Evolutionary conservation across 2,329 filamentous ascomycete genomes (phyloP), one percentile per base, ranked within the genome.

Genomic region (Albifimbria verrucaria): DNA sequence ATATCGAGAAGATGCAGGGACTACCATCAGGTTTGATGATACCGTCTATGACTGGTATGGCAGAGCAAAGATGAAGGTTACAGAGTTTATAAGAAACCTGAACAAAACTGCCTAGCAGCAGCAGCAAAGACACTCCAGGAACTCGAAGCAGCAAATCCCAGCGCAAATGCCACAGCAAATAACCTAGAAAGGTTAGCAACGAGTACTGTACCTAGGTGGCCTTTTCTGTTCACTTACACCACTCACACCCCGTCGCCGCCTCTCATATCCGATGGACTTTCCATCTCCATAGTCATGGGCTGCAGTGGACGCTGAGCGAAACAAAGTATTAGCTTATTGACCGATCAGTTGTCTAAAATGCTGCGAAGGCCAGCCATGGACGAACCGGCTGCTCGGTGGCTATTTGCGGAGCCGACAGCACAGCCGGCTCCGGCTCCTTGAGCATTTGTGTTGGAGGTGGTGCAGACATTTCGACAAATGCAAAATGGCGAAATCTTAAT

Each of bases 1-100:
- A 84, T 60, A 81, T 85, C 59, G 78, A 82, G 54, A 67, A 59
- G 41, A 55, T 64, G 10, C 59, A 65, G 24, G 5, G n/a, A n/a
- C n/a, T n/a, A n/a, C n/a, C n/a, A n/a, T n/a, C n/a, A n/a, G n/a
- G n/a, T n/a, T n/a, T n/a, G n/a, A n/a, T n/a, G n/a, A n/a, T n/a
- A n/a, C n/a, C n/a, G n/a, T n/a, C n/a, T n/a, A n/a, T n/a, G n/a
- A n/a, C n/a, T n/a, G n/a, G n/a, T n/a, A n/a, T n/a, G n/a, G n/a
- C n/a, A n/a, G 17, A 23, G 24, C 7, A 18, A 22, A 12, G 25
- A 7, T 49, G 36, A 12, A 47, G 48, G 20, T 26, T n/a, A n/a
- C n/a, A n/a, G n/a, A n/a, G n/a, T n/a, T n/a, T n/a, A n/a, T n/a
- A n/a, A n/a, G n/a, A n/a, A n/a, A n/a, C n/a, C n/a, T n/a, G n/a